phyloP scores from a whole-genome alignment of 768 basidiomycete genomes.

The Pulveroboletus sp. region DNA sequence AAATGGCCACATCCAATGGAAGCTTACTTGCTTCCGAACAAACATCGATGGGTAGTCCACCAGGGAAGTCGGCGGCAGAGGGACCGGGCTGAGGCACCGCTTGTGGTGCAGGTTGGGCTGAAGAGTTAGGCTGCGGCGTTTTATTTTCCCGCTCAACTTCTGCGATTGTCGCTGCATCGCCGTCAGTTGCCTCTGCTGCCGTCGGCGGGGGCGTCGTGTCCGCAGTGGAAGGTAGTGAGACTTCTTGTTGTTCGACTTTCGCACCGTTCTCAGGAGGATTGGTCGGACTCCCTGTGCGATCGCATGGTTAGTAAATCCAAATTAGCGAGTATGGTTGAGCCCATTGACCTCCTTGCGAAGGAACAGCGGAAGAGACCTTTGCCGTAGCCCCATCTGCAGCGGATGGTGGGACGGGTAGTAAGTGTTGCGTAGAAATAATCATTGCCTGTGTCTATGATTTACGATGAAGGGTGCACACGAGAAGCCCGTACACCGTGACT shows the following conservation, averaged over 20 bases:
- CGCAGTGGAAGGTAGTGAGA: conserved; percentile 30
- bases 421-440: conserved; percentile 84
- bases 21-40: conserved; percentile 83
- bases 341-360: conserved; percentile 26
- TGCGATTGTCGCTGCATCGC: conserved; percentile 38
- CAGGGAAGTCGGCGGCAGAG: conserved; percentile 32
- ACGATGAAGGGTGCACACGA: conserved; percentile 5
- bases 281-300: conserved; percentile 18
- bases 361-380: conserved; percentile 18
- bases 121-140: conserved; percentile 22
- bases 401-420: conserved; percentile 44
- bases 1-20: conserved; percentile 88
- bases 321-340: background rate
- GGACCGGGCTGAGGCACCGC: conserved; percentile 15
- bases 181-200: conserved; percentile 15
- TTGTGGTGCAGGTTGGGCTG: conserved; percentile 20
- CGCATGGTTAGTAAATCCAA: background rate
- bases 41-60: conserved; percentile 65
- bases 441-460: conserved; percentile 76
- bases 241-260: conserved; percentile 34
- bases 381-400: conserved; percentile 23
- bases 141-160: conserved; percentile 46
- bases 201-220: conserved; percentile 29
- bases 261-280: conserved; percentile 22
- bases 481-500: conserved; percentile 11